Evolutionary conservation across 768 basidiomycete species (phyloP), one percentile per base, ranked within the genome.

Genomic region (Collybiopsis luxurians): DNA sequence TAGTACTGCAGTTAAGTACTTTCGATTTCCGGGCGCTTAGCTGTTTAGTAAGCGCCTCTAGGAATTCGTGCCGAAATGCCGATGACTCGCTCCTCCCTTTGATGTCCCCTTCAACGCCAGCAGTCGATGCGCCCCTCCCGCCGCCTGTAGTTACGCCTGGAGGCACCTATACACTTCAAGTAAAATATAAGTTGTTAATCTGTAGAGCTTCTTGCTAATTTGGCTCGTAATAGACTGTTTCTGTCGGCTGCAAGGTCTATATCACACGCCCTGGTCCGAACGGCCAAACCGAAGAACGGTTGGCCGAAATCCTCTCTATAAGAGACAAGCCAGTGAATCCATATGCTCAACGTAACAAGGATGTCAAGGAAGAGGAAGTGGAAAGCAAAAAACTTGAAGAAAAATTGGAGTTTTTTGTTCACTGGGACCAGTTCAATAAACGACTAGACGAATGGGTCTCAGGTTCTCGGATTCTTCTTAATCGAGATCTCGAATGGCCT

Each of bases 351-450:
- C 78, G 80, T 48, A 73, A 72, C 62, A 71, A 74, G 47, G 57
- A 66, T 15, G 67, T 74, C 13, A 75, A 75, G 39, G 78, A 82
- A 43, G 78, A 80, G 39, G 77, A 77, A 27, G 62, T 66, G 26
- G 52, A 52, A 19, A 24, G 17, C 21, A 62, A 75, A 38, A 81
- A 81, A 56, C 81, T 84, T 9, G 87, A 88, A 65, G 92, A 94
- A 69, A 86, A 89, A 64, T 82, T 84, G 70, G 95, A 98, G 71
- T 98, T 86, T 77, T 99, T 98, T 67, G 93, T 98, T 19, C 97
- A 99, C 67, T 99, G 96, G 88, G 94, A 98, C 64, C 86, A 92
- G 61, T 98, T 98, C 81, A 99, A 99, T 79, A 99, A 99, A 71
- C 95, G 97, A 60, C 79, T 98, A 39, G 97, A 99, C 68, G 97